Percentiles rank a stretch among this genome's conserved stretches.
Evolutionary conservation across 2,329 filamentous ascomycete genomes (phyloP).

Genomic region (Fusarium sp.): DNA sequence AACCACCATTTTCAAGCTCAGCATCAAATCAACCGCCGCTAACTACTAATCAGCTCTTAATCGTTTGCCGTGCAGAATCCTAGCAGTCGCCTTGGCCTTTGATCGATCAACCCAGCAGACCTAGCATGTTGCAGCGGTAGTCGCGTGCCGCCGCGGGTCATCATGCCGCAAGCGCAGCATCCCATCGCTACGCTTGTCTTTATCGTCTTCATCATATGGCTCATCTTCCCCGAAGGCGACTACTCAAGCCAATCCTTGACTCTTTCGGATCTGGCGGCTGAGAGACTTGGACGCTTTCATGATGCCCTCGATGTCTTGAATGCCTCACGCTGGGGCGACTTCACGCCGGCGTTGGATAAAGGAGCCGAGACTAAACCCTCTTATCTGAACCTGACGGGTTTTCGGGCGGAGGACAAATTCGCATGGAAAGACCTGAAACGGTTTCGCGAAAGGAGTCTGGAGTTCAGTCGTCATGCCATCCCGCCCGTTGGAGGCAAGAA

Average conservation of each 20-base stretch:
- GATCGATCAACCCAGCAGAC: constrained; percentile 17
- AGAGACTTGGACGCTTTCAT: constrained; percentile 67
- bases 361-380: constrained; percentile 55
- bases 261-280: constrained; percentile 56
- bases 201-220: constrained; percentile 58
- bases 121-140: constrained; percentile 47
- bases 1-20: constrained; percentile 12
- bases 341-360: constrained; percentile 60
- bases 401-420: constrained; percentile 81
- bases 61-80: not conserved
- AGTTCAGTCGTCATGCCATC: constrained; percentile 71
- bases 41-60: not conserved
- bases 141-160: constrained; percentile 45
- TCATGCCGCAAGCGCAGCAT: constrained; percentile 66
- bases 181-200: constrained; percentile 51
- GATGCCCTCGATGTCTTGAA: constrained; percentile 69
- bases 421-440: constrained; percentile 81
- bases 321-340: constrained; percentile 73
- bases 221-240: constrained; percentile 57
- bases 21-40: not conserved
- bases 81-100: constrained; percentile 18
- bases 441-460: constrained; percentile 76
- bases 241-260: constrained; percentile 53
- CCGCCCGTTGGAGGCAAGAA: constrained; percentile 60
- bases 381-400: constrained; percentile 83